Evolutionary conservation across 495 filamentous ascomycete species (phyloP).

Genomic region (Aspergillus incahuasiensis): DNA sequence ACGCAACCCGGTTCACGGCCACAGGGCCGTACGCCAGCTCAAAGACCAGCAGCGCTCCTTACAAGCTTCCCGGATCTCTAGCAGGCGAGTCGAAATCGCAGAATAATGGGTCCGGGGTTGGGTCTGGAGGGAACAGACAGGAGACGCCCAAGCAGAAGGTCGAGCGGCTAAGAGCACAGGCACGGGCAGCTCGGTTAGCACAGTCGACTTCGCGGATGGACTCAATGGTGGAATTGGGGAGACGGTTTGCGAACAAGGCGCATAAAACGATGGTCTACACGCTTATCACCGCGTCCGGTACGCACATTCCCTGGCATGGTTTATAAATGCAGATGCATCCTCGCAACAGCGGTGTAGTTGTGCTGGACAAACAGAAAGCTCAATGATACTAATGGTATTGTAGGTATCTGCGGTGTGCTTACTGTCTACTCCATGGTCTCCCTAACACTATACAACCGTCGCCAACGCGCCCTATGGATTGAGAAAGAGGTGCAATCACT

Average conservation of each 20-base stretch:
- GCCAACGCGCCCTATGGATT: constrained; percentile 60
- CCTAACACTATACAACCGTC: constrained; percentile 83
- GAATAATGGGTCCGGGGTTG: constrained; percentile 22
- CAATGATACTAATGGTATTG: not conserved
- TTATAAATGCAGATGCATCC: not conserved
- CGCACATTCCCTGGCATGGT: constrained; percentile 17
- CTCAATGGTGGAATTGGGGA: constrained; percentile 58
- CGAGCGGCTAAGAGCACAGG: constrained; percentile 74
- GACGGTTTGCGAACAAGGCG: constrained; percentile 74
- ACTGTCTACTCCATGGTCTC: constrained; percentile 78
- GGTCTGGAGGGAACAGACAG: constrained; percentile 19
- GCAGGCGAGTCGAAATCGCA: constrained; percentile 18
- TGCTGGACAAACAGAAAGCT: not conserved
- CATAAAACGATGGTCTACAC: constrained; percentile 72
- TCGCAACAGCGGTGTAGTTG: not conserved
- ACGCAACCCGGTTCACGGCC: constrained; percentile 93
- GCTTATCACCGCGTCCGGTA: constrained; percentile 79
- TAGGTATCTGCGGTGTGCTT: constrained; percentile 68
- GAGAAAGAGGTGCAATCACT: constrained; percentile 57
- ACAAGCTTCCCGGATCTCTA: constrained; percentile 36
- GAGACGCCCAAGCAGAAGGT: constrained; percentile 93
- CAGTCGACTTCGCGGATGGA: constrained; percentile 62
- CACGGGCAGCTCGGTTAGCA: constrained; percentile 61
- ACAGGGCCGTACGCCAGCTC: constrained; percentile 83
- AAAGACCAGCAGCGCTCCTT: constrained; percentile 46